Evolutionary conservation across 2,329 filamentous ascomycete genomes (phyloP).

Genomic region (Monilinia laxa): DNA sequence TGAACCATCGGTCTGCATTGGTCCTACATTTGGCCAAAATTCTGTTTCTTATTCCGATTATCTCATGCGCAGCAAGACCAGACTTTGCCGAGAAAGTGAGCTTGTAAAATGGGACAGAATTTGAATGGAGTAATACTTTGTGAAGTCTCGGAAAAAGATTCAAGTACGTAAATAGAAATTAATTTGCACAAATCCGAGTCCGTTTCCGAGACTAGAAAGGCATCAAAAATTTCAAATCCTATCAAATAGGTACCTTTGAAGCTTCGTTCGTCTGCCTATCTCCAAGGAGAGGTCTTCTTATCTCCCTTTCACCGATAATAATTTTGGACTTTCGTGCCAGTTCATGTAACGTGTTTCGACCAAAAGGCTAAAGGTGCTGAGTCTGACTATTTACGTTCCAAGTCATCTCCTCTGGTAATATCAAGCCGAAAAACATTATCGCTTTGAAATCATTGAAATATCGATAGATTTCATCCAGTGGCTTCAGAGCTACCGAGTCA

Average conservation of each 20-base stretch:
- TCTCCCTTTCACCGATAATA: neutral
- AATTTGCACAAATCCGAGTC: neutral
- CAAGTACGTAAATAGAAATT: neutral
- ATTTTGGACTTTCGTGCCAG: neutral
- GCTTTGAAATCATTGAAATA: too few species aligned
- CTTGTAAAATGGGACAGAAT: too few species aligned
- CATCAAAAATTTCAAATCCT: neutral
- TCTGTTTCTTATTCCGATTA: too few species aligned
- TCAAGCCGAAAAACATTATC: neutral
- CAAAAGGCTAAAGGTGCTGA: neutral
- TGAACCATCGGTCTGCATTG: too few species aligned
- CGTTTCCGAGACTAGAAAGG: neutral
- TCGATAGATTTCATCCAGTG: neutral
- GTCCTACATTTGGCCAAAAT: too few species aligned
- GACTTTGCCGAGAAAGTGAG: too few species aligned
- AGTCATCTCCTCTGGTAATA: neutral
- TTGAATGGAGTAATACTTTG: neutral
- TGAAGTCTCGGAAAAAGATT: too few species aligned
- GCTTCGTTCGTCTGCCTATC: neutral
- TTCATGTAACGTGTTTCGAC: neutral
- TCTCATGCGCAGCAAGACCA: too few species aligned
- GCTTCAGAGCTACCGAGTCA: neutral
- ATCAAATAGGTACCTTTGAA: neutral
- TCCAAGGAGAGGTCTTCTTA: neutral
- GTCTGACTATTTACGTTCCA: neutral